Base-by-base conservation (phyloP, 805 yeast genomes). In the Huiozyma naganishii region DNA sequence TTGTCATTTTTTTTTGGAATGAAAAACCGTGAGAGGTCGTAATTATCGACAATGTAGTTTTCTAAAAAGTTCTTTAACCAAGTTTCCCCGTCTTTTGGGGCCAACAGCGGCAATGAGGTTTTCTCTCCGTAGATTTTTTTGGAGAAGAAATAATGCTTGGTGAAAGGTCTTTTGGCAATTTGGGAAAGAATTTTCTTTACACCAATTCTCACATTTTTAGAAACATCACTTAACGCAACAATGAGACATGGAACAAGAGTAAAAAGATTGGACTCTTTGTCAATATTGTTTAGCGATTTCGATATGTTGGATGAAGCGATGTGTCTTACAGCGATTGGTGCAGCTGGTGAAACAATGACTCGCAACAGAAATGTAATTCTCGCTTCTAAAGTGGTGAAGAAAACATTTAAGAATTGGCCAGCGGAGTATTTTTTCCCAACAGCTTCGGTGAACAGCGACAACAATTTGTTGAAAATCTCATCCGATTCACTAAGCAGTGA, bases 61-160 rank as follows among this genome's bases (percentile, higher is more conserved):
- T 67, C 64, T 45, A 66, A 47, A 37, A 79, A 54, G 6, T 62
- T 61, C 11, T 59, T 54, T 11, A 76, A 46, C 49, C 84, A 62
- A 1, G 52, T 44, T 17, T 61, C 61, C n/a, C 78, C 76, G 56
- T 87, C 95, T 39, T 74, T 74, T 33, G 87, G 82, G 23, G 80
- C 65, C 27, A 85, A 69, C 43, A 80, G 66, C 27, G 81, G 75
- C 41, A 83, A 40, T 7, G 52, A 51, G 9, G 68, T 52, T 7
- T 66, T 59, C 3, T 55, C 55, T 9, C 82, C 87, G 56, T 82
- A 89, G 11, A 87, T 68, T 39, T 70, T 68, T 12, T 74, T 69
- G 29, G 71, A 71, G 60, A 81, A 59, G 48, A 74, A 70, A 43
- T 77, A 67, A 52, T 69, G 70, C 39, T 67, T 65, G 12, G 65